Evolutionary conservation across 352 stramenopile genomes (phyloP).

Genomic region (Aphanomyces astaci): DNA sequence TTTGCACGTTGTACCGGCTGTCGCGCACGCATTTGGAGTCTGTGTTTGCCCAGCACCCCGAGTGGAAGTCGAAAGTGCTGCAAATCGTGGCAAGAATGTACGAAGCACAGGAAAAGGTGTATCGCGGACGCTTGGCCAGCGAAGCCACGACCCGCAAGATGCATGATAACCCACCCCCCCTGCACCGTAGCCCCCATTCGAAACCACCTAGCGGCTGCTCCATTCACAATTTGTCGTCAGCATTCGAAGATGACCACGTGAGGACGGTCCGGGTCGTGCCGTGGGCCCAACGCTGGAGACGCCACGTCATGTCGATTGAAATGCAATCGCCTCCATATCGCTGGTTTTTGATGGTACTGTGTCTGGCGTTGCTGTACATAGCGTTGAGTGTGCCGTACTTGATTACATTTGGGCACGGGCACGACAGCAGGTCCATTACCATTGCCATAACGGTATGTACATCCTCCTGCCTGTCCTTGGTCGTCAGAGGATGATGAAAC

Average conservation of each 20-base stretch:
- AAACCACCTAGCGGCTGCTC: background rate
- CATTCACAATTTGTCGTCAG: background rate
- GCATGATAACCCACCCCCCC: too few relatives aligned
- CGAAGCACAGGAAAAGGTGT: slow-evolving; percentile 40
- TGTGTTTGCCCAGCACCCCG: slow-evolving; percentile 53
- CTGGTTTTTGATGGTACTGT: background rate
- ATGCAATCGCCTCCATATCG: slow-evolving; percentile 12
- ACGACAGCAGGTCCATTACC: background rate
- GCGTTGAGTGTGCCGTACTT: slow-evolving; percentile 48
- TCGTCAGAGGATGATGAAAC: too few relatives aligned
- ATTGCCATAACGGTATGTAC: background rate
- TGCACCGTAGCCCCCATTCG: background rate
- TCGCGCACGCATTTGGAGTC: slow-evolving; percentile 42
- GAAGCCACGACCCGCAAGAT: background rate
- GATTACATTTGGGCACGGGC: slow-evolving; percentile 48
- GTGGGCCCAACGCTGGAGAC: background rate
- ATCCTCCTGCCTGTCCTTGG: too few relatives aligned
- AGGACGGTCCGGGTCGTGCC: background rate
- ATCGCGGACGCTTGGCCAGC: slow-evolving; percentile 49
- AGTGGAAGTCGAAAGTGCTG: slow-evolving; percentile 54
- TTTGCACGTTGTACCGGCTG: slow-evolving; percentile 48
- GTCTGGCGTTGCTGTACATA: slow-evolving; percentile 33
- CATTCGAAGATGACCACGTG: background rate
- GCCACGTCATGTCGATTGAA: background rate
- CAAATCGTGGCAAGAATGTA: slow-evolving; percentile 45